Base-by-base conservation (phyloP, 108 stramenopile genomes). In the Skeletonema costatum region DNA sequence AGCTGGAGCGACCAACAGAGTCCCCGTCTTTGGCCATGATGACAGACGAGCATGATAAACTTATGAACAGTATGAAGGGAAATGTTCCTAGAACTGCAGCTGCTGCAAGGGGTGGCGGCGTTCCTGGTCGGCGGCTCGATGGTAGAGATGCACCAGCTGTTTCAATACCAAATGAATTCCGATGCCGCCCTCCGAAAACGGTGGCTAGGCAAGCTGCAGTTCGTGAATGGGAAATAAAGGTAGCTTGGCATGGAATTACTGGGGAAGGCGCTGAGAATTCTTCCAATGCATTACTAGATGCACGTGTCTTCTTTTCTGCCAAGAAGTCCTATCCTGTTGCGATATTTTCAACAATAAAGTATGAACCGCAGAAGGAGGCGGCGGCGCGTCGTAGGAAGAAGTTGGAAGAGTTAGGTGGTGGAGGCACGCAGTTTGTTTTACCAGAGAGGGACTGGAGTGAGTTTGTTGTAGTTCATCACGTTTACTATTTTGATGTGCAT, bases 341-440 rank as follows among this genome's bases (percentile, higher is more conserved):
- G 42, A 87, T 95, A 14, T 91, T 91, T 64, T 87, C 86, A n/a
- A 67, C 90, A 13, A 82, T 93, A 36, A 89, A 91, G 65, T 97
- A 97, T 73, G 93, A 95, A 64, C 93, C 93, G 3, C 88, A 87
- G 61, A 89, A 90, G 64, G 96, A 97, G 82, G 91, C 93, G 48
- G 92, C 92, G 2, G 80, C 81, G 7, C 74, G 89, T 29, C 48
- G 90, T 30, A 68, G 95, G 59, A 89, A 90, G 70, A 93, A 95
- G 74, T 65, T 97, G 21, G 96, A 95, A 77, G 91, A 92, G 21
- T 79, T 86, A 38, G 93, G 93, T 67, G 96, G 93, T 50, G 96
- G 93, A 60, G 93, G 92, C 4, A 87, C 87, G 31, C 89, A 92
- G 62, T 95, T 95, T 82, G 90, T 91, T 10, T 82, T 95, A 68